A percentile compares a stretch with the other conserved stretches of the same genome.
These are phyloP conservation scores for Aspergillus ostianus DNA, from an alignment of 495 filamentous ascomycete species.

Conservation along the genomic window DNA sequence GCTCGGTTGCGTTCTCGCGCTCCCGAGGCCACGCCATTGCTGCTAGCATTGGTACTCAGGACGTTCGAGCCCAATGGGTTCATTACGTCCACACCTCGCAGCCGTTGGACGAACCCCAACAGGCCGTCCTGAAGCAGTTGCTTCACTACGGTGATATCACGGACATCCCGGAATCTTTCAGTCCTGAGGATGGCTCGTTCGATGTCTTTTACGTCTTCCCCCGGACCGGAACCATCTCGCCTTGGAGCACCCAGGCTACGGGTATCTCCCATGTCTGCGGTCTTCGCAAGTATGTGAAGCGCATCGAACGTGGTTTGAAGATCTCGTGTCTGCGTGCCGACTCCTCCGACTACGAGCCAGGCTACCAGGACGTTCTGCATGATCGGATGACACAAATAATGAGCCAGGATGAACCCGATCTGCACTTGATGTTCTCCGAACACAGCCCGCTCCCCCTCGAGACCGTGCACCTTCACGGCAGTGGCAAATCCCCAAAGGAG, in stretches of 20 bases:
- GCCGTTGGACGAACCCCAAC: constrained; percentile 39
- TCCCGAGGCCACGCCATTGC: constrained; percentile 52
- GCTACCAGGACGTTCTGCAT: constrained; percentile 70
- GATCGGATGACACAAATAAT: constrained; percentile 94
- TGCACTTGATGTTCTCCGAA: constrained; percentile 76
- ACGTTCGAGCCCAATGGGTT: constrained; percentile 62
- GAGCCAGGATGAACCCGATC: constrained; percentile 59
- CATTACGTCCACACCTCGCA: constrained; percentile 58
- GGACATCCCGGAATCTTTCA: constrained; percentile 44
- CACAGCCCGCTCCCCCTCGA: constrained; percentile 66
- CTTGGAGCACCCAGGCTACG: constrained; percentile 96
- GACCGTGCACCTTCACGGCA: constrained; percentile 66
- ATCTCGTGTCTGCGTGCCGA: constrained; percentile 51
- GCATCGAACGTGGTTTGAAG: constrained; percentile 86
- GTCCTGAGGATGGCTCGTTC: constrained; percentile 38
- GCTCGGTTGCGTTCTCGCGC: constrained; percentile 52
- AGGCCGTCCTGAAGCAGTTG: constrained; percentile 55
- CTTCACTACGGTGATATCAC: constrained; percentile 61
- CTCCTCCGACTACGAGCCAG: constrained; percentile 41
- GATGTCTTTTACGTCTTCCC: constrained; percentile 71
- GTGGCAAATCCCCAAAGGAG: constrained; percentile 59
- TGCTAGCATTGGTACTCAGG: constrained; percentile 50
- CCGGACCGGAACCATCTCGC: constrained; percentile 79
- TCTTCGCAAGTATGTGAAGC: constrained; percentile 65
- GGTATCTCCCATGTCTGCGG: constrained; percentile 93